Evolutionary conservation across 371 early-diverging fungal genomes (phyloP).

Genomic region (Mortierella sp.): DNA sequence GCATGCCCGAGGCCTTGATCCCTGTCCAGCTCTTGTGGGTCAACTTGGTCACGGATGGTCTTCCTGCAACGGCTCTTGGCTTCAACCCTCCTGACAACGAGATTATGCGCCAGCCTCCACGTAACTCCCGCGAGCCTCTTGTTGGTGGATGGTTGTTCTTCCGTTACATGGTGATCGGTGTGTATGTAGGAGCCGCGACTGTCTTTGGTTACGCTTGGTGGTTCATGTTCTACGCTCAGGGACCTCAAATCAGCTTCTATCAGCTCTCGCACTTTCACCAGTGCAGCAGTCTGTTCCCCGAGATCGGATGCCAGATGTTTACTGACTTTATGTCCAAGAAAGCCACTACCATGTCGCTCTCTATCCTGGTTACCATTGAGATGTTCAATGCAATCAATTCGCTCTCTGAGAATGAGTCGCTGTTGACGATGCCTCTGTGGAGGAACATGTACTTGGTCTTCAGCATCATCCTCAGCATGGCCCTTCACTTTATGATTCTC

Average conservation of each 20-base stretch:
- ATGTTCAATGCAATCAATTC: slow-evolving; percentile 98
- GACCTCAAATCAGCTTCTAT: slow-evolving; percentile 89
- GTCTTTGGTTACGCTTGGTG: slow-evolving; percentile 98
- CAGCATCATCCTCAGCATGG: slow-evolving; percentile 90
- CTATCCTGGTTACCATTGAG: slow-evolving; percentile 95
- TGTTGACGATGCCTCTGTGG: slow-evolving; percentile 92
- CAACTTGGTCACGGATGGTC: slow-evolving; percentile 97
- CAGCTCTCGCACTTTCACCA: slow-evolving; percentile 94
- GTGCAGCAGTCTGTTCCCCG: slow-evolving; percentile 86
- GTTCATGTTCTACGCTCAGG: slow-evolving; percentile 89
- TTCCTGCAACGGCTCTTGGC: slow-evolving; percentile 97
- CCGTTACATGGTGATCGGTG: slow-evolving; percentile 93
- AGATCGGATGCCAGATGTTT: slow-evolving; percentile 94
- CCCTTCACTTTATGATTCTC: slow-evolving; percentile 93
- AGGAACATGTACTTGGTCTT: slow-evolving; percentile 88
- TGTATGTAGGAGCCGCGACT: slow-evolving; percentile 94
- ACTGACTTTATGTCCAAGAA: slow-evolving; percentile 79
- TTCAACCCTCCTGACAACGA: slow-evolving; percentile 96
- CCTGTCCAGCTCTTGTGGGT: slow-evolving; percentile 99
- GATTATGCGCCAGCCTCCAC: slow-evolving; percentile 94
- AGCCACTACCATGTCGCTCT: slow-evolving; percentile 96
- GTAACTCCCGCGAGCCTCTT: slow-evolving; percentile 86
- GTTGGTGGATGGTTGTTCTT: slow-evolving; percentile 95
- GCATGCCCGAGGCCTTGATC: slow-evolving; percentile 96
- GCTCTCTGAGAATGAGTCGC: slow-evolving; percentile 92